phyloP scores from a whole-genome alignment of 1,284 basidiomycete genomes.

The Sanghuangporus baumii region DNA sequence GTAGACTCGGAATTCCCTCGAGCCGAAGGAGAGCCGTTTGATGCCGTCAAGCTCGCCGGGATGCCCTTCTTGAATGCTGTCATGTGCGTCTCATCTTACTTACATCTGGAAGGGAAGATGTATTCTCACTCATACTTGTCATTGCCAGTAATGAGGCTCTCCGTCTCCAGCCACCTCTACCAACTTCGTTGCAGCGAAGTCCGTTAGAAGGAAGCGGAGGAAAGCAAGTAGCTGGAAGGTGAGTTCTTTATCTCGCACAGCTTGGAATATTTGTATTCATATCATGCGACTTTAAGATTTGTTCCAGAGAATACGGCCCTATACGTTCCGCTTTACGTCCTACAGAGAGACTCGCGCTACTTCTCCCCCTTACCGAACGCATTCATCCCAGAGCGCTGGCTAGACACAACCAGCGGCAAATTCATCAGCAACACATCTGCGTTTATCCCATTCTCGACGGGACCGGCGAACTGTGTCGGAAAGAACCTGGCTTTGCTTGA shows the following conservation, averaged over 20 bases:
- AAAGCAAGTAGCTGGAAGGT: slow-evolving; percentile 7
- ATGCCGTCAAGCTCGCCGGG: slow-evolving; percentile 20
- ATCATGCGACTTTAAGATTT: slow-evolving; percentile 29
- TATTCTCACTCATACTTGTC: background rate
- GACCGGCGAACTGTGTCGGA: slow-evolving; percentile 31
- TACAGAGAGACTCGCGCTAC: slow-evolving; percentile 37
- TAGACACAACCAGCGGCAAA: slow-evolving; percentile 16
- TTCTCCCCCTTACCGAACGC: slow-evolving; percentile 34
- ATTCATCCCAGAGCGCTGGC: slow-evolving; percentile 41
- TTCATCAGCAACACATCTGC: slow-evolving; percentile 31
- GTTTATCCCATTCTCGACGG: slow-evolving; percentile 31
- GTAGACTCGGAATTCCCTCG: slow-evolving; percentile 23
- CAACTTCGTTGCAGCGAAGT: slow-evolving; percentile 7
- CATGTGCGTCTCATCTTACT: slow-evolving; percentile 22
- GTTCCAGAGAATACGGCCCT: slow-evolving; percentile 45
- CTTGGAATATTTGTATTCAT: background rate
- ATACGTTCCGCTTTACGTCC: slow-evolving; percentile 40
- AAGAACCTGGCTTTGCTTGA: slow-evolving; percentile 30
- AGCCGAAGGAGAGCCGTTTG: slow-evolving; percentile 17
- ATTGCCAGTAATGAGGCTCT: slow-evolving; percentile 9
- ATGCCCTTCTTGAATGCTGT: slow-evolving; percentile 30
- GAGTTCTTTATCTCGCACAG: background rate
- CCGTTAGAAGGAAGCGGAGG: slow-evolving; percentile 4
- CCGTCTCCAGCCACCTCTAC: slow-evolving; percentile 8
- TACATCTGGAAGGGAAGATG: no score